Evolutionary conservation across 208 protist genomes (phyloP), one percentile per base, ranked within the genome.

Genomic region (Acanthamoeba comandoni): DNA sequence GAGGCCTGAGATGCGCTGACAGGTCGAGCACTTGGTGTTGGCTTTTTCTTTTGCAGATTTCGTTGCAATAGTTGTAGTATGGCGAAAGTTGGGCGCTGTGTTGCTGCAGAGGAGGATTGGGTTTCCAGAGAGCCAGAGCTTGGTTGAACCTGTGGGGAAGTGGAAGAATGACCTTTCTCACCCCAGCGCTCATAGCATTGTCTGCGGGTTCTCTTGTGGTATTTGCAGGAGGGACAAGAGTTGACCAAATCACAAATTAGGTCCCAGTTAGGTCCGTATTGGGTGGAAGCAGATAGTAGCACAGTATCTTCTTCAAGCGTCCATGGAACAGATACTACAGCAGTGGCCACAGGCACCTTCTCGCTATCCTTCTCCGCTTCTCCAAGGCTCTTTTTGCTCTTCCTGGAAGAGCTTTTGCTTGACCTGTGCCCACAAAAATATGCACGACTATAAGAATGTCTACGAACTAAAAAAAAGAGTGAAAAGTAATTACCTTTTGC

Each of bases 51-150:
- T 11, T 71, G 64, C 22, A 26, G 64, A 26, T 24, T 9, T 13
- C 64, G 64, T 24, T 71, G 64, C 64, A 71, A 26, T 11, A 71
- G 64, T n/a, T 71, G 64, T n/a, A 71, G 64, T n/a, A 71, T n/a
- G 9, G 64, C 64, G 35, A 71, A 71, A 9, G 64, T 29, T n/a
- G 11, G n/a, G 26, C 15, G 24, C 43, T 55, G 9, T 48, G 24
- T 17, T 53, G 71, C 11, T 29, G 19, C 31, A 24, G 71, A 17
- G 31, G 31, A 48, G 71, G 71, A 17, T 24, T 29, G 71, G 26
- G 31, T 19, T 15, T 11, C 15, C 15, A 29, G 43, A 12, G 24
- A 9, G 71, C 11, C n/a, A 13, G 13, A 24, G 31, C 19, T 12
- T 60, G 24, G n/a, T 29, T 60, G 31, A 12, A 80, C 11, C 17